Base-by-base conservation (phyloP, 192 early-diverging fungal genomes). In the Spizellomyces sp. region DNA sequence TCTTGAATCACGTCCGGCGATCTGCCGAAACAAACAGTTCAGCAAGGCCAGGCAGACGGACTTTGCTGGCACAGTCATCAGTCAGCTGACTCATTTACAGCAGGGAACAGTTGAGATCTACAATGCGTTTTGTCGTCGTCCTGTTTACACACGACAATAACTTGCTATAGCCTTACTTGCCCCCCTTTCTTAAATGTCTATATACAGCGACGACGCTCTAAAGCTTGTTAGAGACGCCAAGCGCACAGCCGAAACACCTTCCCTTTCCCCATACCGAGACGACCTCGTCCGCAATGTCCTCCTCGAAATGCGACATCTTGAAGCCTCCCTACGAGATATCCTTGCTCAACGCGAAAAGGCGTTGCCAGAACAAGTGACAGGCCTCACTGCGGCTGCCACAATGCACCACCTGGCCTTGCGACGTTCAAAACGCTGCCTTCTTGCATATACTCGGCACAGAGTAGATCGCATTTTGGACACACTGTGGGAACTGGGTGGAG, bases 341-440 rank as follows among this genome's bases (percentile, higher is more conserved):
- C 17, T 75, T 8, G 27, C 43, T 7, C 43, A 45, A 41, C 61
- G 63, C 70, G 48, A 52, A 8, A 19, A 8, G 14, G 64, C 17
- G n/a, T 42, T 46, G 56, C 57, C 45, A 62, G 48, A 66, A 48
- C 50, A 48, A 56, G 41, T 63, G 43, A 19, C 57, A 66, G 69
- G 70, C n/a, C 67, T 68, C 14, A 73, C 74, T 9, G 70, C 73
- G 6, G 79, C 82, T 3, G 73, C 71, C 15, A 74, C 66, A 2
- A 78, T 92, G 59, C 83, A 90, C 58, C 79, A 87, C 56, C 73
- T 80, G 15, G 77, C 84, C 5, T 75, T 94, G 27, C 81, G 83
- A 45, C 86, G 94, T 45, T 94, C 95, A 83, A 96, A 95, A 64
- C 90, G 93, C 7, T 88, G 90, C n/a, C 80, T 98, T 5, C 86